phyloP scores from a whole-genome alignment of 2,329 filamentous ascomycete species.

The Fusarium burgessii region DNA sequence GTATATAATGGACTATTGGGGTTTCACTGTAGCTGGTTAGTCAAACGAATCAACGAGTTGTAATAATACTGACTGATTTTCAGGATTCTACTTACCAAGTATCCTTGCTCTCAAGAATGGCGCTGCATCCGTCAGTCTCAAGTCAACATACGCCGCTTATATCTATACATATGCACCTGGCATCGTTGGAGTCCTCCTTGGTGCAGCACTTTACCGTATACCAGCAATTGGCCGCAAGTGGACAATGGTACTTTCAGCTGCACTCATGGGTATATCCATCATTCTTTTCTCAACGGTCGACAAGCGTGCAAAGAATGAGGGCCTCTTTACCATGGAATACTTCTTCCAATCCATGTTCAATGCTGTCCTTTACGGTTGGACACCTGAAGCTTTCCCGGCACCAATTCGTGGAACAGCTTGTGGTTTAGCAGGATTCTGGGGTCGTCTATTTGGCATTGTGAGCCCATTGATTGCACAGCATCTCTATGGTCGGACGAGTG shows the following conservation, averaged over 20 bases:
- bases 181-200: slow-evolving; percentile 62
- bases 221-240: slow-evolving; percentile 55
- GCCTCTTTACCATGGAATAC: slow-evolving; percentile 58
- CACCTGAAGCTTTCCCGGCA: slow-evolving; percentile 68
- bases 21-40: slow-evolving; percentile 54
- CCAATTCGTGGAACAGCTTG: slow-evolving; percentile 67
- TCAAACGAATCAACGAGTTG: accelerated
- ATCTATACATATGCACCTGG: slow-evolving; percentile 67
- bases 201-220: slow-evolving; percentile 55
- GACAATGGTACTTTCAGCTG: slow-evolving; percentile 60
- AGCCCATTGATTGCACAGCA: slow-evolving; percentile 66
- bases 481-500: slow-evolving; percentile 49
- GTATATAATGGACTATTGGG: slow-evolving; percentile 55
- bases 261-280: slow-evolving; percentile 59
- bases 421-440: slow-evolving; percentile 70
- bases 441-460: slow-evolving; percentile 68
- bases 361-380: slow-evolving; percentile 58
- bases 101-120: slow-evolving; percentile 66
- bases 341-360: slow-evolving; percentile 59
- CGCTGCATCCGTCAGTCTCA: slow-evolving; percentile 56
- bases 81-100: slow-evolving; percentile 58
- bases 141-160: slow-evolving; percentile 63
- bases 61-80: neutral
- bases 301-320: slow-evolving; percentile 53
- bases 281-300: slow-evolving; percentile 59